Evolutionary conservation across 441 rosid species (phyloP).

Genomic region (Cnidoscolus chayamansa): DNA sequence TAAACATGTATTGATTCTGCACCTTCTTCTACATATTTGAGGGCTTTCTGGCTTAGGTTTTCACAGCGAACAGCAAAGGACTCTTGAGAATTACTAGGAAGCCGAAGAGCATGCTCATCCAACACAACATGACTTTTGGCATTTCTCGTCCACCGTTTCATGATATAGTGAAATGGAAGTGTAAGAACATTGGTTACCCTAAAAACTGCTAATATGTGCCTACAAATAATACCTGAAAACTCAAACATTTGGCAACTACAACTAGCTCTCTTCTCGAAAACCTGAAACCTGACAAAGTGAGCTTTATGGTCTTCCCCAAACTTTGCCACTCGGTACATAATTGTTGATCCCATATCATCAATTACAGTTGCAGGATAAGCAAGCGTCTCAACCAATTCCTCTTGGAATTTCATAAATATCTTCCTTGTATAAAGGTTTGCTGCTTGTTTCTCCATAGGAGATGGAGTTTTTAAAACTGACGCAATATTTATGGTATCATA

Average conservation of each 20-base stretch:
- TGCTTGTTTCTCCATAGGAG: constrained; percentile 91
- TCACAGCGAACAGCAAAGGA: constrained; percentile 56
- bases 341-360: constrained; percentile 50
- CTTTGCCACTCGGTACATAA: constrained; percentile 66
- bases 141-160: constrained; percentile 80
- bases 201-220: constrained; percentile 78
- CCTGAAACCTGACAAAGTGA: constrained; percentile 54
- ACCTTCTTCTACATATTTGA: constrained; percentile 59
- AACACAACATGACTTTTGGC: constrained; percentile 60
- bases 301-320: constrained; percentile 68
- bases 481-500: constrained; percentile 59
- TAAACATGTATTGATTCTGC: constrained; percentile 46
- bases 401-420: constrained; percentile 69
- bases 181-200: constrained; percentile 83
- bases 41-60: constrained; percentile 60
- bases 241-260: constrained; percentile 91
- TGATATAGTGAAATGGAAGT: constrained; percentile 60
- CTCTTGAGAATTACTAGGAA: constrained; percentile 47
- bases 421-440: constrained; percentile 68
- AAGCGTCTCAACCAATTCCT: constrained; percentile 76
- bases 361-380: constrained; percentile 65
- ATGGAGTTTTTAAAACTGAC: constrained; percentile 65
- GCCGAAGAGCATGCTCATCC: constrained; percentile 46
- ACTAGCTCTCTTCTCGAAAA: constrained; percentile 62
- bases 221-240: constrained; percentile 73